Evolutionary conservation across 1,284 basidiomycete species (phyloP).

Genomic region (Somion occarium): DNA sequence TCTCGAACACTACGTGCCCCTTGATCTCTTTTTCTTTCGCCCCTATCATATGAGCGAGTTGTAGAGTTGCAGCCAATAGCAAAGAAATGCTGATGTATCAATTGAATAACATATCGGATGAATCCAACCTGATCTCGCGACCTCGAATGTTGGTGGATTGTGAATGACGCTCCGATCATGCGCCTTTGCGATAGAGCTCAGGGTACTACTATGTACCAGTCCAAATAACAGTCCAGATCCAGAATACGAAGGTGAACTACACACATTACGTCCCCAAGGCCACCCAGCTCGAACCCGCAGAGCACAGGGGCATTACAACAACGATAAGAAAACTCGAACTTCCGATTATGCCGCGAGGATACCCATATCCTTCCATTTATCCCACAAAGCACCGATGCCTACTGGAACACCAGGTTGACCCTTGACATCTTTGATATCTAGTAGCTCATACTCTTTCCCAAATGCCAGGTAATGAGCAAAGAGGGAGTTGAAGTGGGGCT

Average conservation of each 20-base stretch:
- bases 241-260: no score
- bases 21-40: not conserved
- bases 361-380: constrained; percentile 85
- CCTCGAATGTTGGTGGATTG: no score
- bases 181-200: no score
- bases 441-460: constrained; percentile 86
- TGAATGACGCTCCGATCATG: no score
- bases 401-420: constrained; percentile 59
- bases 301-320: no score
- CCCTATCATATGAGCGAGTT: not conserved
- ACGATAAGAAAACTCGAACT: no score
- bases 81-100: constrained; percentile 2
- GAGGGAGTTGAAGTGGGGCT: constrained; percentile 97
- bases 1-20: not conserved
- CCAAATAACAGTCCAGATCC: no score
- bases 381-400: constrained; percentile 83
- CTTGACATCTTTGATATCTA: constrained; percentile 88
- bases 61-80: constrained; percentile 1
- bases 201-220: no score
- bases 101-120: not conserved
- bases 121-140: no score
- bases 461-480: constrained; percentile 98
- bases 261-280: no score
- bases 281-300: no score
- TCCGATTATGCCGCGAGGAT: constrained; percentile 50